Evolutionary conservation across 805 yeast genomes (phyloP).

Genomic region (Candida endomychidarum): DNA sequence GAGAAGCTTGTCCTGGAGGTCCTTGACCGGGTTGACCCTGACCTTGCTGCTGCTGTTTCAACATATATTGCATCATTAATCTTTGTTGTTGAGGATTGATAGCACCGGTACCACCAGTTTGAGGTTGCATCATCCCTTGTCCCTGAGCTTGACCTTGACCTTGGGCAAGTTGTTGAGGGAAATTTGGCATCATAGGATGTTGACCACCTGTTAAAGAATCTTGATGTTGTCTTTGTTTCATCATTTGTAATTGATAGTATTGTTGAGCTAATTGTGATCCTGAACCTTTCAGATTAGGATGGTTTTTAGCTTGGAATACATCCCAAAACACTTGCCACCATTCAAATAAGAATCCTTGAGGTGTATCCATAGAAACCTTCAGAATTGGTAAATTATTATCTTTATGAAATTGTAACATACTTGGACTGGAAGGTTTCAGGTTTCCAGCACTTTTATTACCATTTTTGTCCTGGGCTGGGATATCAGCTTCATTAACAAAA

Average conservation of each 20-base stretch:
- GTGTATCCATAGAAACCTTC: conserved; percentile 69
- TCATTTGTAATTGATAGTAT: conserved; percentile 62
- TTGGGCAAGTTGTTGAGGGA: conserved; percentile 15
- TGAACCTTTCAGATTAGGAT: conserved; percentile 20
- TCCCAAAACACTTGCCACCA: conserved; percentile 99
- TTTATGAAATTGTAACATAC: conserved; percentile 27
- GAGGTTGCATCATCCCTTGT: conserved; percentile 3
- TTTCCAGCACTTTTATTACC: not conserved
- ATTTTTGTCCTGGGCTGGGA: conserved; percentile 33
- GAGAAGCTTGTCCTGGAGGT: not conserved
- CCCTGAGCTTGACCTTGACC: conserved; percentile 2
- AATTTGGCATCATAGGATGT: conserved; percentile 4
- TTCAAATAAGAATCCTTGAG: conserved; percentile 82
- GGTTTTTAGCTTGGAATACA: conserved; percentile 77
- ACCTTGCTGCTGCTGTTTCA: conserved; percentile 12
- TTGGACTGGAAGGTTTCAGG: conserved; percentile 10
- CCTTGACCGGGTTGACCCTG: not conserved
- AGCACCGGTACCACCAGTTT: conserved; percentile 9
- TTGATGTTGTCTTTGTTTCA: conserved; percentile 61
- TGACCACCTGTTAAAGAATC: conserved; percentile 20
- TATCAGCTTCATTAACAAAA: conserved; percentile 75
- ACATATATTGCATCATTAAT: conserved; percentile 13
- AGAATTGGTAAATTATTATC: conserved; percentile 49
- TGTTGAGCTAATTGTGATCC: conserved; percentile 52
- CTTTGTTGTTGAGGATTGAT: conserved; percentile 11